phyloP scores from a whole-genome alignment of 805 yeast species.

The Metschnikowia corniflorae region DNA sequence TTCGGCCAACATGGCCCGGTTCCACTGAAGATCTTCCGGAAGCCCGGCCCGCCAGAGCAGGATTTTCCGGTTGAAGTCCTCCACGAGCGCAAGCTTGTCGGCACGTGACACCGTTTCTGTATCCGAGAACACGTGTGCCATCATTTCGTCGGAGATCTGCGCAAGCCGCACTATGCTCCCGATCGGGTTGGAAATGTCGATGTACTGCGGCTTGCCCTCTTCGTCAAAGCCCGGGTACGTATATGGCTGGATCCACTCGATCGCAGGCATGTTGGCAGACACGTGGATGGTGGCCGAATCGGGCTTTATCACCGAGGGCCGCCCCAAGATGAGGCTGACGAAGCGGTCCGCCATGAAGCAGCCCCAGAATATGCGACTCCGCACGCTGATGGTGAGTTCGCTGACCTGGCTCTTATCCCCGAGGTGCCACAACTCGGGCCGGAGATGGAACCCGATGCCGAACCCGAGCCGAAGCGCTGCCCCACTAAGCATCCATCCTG shows the following conservation, averaged over 20 bases:
- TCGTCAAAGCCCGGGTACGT: slow-evolving; percentile 10
- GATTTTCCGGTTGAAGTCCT: slow-evolving; percentile 7
- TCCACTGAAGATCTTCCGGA: slow-evolving; percentile 10
- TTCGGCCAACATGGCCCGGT: not conserved
- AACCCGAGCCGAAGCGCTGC: slow-evolving; percentile 14
- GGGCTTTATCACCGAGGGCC: slow-evolving; percentile 11
- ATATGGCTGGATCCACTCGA: slow-evolving; percentile 12
- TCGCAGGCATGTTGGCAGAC: slow-evolving; percentile 14
- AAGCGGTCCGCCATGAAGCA: slow-evolving; percentile 15
- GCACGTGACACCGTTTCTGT: not conserved
- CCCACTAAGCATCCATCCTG: slow-evolving; percentile 16
- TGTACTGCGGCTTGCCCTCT: slow-evolving; percentile 5
- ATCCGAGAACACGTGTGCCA: slow-evolving; percentile 8
- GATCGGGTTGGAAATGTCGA: slow-evolving; percentile 14
- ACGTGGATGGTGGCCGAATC: slow-evolving; percentile 11
- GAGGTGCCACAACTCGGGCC: slow-evolving; percentile 12
- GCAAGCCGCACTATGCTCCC: slow-evolving; percentile 8
- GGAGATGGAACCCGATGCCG: slow-evolving; percentile 15
- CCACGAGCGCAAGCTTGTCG: slow-evolving; percentile 6
- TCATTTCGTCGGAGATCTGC: slow-evolving; percentile 12
- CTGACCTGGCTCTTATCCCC: slow-evolving; percentile 3
- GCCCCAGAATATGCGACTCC: slow-evolving; percentile 17
- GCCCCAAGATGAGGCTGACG: slow-evolving; percentile 13
- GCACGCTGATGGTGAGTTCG: slow-evolving; percentile 9
- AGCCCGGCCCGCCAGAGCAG: slow-evolving; percentile 11